Conservation (phyloP, 176 grass and related monocot species). For the Canna indica region DNA sequence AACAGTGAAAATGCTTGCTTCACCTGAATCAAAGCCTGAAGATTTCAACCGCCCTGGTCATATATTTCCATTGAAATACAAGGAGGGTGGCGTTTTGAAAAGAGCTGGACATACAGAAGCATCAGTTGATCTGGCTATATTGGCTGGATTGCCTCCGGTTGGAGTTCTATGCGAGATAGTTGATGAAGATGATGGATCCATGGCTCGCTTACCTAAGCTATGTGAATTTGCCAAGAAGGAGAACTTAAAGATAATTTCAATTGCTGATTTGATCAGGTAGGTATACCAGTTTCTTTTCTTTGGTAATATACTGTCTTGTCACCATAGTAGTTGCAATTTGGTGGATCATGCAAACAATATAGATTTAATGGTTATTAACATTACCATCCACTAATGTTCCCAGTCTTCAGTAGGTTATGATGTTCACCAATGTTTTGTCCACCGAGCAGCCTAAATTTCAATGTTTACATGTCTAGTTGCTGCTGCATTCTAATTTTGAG, state of each 20-base stretch:
- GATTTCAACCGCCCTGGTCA: conserved; percentile 86
- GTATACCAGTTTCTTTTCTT: background rate
- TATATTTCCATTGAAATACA: conserved; percentile 87
- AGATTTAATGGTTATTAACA: background rate
- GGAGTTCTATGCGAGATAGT: conserved; percentile 77
- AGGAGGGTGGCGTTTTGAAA: conserved; percentile 86
- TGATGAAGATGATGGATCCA: conserved; percentile 76
- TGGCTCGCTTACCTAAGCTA: conserved; percentile 79
- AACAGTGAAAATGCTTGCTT: conserved; percentile 62
- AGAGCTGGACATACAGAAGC: conserved; percentile 87
- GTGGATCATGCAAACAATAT: background rate
- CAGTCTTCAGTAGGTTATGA: background rate
- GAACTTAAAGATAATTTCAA: conserved; percentile 85
- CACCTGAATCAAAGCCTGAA: conserved; percentile 47
- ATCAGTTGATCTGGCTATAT: conserved; percentile 65
- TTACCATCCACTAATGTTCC: too few relatives aligned
- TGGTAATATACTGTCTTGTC: background rate
- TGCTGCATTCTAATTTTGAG: background rate
- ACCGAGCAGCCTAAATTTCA: background rate
- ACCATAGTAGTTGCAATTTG: background rate
- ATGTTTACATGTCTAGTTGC: background rate
- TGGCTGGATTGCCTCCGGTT: conserved; percentile 62
- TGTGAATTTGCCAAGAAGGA: conserved; percentile 73
- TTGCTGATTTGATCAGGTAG: conserved; percentile 52
- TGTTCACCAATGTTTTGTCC: background rate